Conservation (phyloP, 371 early-diverging fungal species). For the Amoeboaphelidium protococcarum region DNA sequence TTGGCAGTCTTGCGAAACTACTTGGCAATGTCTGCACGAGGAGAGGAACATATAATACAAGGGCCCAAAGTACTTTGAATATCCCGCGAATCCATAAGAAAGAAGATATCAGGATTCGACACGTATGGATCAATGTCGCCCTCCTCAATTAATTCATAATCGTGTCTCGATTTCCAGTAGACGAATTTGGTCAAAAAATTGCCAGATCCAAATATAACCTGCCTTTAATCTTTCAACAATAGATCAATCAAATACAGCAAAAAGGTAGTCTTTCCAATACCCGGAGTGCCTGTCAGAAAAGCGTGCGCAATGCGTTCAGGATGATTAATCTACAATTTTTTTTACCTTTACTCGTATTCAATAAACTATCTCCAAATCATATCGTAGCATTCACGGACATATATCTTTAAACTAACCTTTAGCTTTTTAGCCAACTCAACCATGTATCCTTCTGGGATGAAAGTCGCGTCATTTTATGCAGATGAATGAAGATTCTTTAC, state of each 20-base stretch:
- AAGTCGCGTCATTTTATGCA: too few species aligned
- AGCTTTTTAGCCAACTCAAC: too few species aligned
- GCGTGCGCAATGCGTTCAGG: too few species aligned
- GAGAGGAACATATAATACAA: constrained; percentile 1
- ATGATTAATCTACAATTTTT: too few species aligned
- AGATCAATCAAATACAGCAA: not conserved
- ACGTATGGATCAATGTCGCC: not conserved
- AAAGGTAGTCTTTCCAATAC: not conserved
- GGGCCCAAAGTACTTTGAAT: not conserved
- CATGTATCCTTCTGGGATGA: too few species aligned
- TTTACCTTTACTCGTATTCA: too few species aligned
- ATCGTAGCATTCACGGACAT: too few species aligned
- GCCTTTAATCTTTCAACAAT: not conserved
- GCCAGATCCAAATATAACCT: not conserved
- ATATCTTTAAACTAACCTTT: too few species aligned
- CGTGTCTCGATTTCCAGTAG: not conserved
- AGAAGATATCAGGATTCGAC: not conserved
- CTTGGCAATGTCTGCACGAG: not conserved
- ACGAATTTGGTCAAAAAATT: not conserved
- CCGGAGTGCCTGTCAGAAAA: not conserved
- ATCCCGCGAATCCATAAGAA: not conserved
- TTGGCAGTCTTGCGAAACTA: not conserved
- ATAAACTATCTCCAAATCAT: too few species aligned
- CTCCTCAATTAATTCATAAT: not conserved
- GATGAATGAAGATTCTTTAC: too few species aligned